Conservation (phyloP, 2,329 filamentous ascomycete genomes). For the Parastagonospora avenae region DNA sequence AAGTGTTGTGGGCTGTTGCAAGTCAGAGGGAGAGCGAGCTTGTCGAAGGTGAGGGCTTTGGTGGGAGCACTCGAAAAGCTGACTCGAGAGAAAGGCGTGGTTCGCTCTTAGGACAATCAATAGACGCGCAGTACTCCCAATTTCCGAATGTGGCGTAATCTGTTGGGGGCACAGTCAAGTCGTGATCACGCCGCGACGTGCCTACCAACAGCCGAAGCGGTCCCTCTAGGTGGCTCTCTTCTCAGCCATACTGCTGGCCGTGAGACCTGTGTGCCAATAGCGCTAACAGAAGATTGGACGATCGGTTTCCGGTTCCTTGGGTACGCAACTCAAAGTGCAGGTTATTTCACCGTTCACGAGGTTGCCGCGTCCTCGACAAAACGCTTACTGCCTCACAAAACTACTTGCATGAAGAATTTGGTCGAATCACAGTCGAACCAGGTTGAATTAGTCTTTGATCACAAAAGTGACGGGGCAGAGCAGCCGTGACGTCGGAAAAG, state of each 20-base stretch:
- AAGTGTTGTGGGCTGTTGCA: conserved; percentile 17
- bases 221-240: conserved; percentile 22
- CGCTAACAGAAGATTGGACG: conserved; percentile 14
- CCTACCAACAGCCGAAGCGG: conserved; percentile 7
- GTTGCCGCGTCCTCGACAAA: no score
- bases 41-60: conserved; percentile 7
- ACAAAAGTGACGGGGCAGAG: conserved; percentile 7
- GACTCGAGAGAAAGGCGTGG: conserved; percentile 36
- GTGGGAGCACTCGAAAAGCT: conserved; percentile 18
- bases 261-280: conserved; percentile 35
- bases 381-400: no score
- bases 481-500: conserved; percentile 10
- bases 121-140: conserved; percentile 13
- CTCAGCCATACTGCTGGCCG: conserved; percentile 31
- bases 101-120: conserved; percentile 18
- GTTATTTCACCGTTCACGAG: no score
- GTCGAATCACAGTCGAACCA: conserved; percentile 4
- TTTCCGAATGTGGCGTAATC: conserved; percentile 26
- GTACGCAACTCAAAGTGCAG: conserved; percentile 1
- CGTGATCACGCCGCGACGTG: conserved; percentile 35
- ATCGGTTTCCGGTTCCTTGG: conserved; percentile 20
- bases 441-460: background rate
- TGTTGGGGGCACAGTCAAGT: conserved; percentile 19
- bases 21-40: conserved; percentile 12
- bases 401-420: no score